These are phyloP conservation scores for Pseudogymnoascus sp. DNA, from an alignment of 2,329 filamentous ascomycete species.

Conservation along the genomic window DNA sequence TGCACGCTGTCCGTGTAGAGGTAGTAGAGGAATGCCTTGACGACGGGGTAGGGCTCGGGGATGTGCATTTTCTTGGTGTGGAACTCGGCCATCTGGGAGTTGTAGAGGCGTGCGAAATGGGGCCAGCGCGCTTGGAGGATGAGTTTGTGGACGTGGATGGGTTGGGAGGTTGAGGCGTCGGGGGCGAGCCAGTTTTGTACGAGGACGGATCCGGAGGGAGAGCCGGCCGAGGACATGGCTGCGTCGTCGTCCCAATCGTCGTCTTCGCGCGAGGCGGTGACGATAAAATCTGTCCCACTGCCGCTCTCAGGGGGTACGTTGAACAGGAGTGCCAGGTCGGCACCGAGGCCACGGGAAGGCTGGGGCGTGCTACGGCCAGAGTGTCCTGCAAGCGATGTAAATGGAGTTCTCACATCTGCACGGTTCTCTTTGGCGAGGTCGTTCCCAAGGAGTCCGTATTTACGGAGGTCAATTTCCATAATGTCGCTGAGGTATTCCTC, in stretches of 20 bases:
- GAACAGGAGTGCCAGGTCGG: slow-evolving; percentile 79
- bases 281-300: slow-evolving; percentile 81
- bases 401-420: neutral
- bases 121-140: slow-evolving; percentile 95
- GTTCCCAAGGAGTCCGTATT: slow-evolving; percentile 84
- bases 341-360: slow-evolving; percentile 63
- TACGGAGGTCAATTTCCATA: slow-evolving; percentile 83
- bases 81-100: slow-evolving; percentile 92
- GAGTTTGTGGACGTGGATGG: slow-evolving; percentile 90
- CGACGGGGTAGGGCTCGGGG: slow-evolving; percentile 87
- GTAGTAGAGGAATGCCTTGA: slow-evolving; percentile 91
- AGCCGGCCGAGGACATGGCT: slow-evolving; percentile 35
- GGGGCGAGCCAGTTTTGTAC: slow-evolving; percentile 47
- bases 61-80: slow-evolving; percentile 98
- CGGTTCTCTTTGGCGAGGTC: slow-evolving; percentile 40
- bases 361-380: slow-evolving; percentile 32
- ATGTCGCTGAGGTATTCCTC: slow-evolving; percentile 94
- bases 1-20: slow-evolving; percentile 92
- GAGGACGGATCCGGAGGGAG: neutral
- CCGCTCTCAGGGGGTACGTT: slow-evolving; percentile 76
- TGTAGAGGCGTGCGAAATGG: slow-evolving; percentile 87
- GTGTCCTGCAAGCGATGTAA: slow-evolving; percentile 23
- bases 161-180: slow-evolving; percentile 60
- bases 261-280: slow-evolving; percentile 79
- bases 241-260: slow-evolving; percentile 56